Conservation (phyloP, 2,329 filamentous ascomycete species). For the Graphium sp. region DNA sequence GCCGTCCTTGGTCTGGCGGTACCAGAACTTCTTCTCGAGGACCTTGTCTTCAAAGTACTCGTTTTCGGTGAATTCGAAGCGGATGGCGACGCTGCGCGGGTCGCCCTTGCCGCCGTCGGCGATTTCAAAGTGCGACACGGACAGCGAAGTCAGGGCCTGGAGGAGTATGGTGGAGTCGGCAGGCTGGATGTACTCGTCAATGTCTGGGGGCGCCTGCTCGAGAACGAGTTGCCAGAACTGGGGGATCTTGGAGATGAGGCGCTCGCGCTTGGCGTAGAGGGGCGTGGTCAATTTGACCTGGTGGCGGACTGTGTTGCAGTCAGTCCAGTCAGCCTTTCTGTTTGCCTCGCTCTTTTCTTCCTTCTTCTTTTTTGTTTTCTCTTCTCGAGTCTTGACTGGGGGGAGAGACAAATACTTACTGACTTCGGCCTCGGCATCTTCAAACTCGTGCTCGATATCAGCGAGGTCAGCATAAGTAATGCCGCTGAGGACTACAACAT, state of each 20-base stretch:
- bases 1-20: conserved; percentile 49
- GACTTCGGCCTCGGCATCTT: conserved; percentile 67
- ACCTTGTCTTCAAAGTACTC: conserved; percentile 63
- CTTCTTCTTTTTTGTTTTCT: no score
- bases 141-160: conserved; percentile 47
- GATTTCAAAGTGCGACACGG: conserved; percentile 69
- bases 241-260: conserved; percentile 54
- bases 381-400: background rate
- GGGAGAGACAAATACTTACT: conserved; percentile 33
- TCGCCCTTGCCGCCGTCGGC: conserved; percentile 45
- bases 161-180: conserved; percentile 61
- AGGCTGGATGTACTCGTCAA: conserved; percentile 79
- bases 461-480: conserved; percentile 62
- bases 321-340: background rate
- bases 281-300: conserved; percentile 51
- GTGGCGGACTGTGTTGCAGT: conserved; percentile 42
- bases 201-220: conserved; percentile 68
- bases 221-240: conserved; percentile 94
- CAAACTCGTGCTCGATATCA: conserved; percentile 68
- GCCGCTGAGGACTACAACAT: no score
- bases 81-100: conserved; percentile 64
- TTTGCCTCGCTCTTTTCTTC: background rate
- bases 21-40: conserved; percentile 87
- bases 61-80: conserved; percentile 66
- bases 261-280: conserved; percentile 62